phyloP scores from a whole-genome alignment of 2,329 filamentous ascomycete genomes.

The Penicillium sp. region DNA sequence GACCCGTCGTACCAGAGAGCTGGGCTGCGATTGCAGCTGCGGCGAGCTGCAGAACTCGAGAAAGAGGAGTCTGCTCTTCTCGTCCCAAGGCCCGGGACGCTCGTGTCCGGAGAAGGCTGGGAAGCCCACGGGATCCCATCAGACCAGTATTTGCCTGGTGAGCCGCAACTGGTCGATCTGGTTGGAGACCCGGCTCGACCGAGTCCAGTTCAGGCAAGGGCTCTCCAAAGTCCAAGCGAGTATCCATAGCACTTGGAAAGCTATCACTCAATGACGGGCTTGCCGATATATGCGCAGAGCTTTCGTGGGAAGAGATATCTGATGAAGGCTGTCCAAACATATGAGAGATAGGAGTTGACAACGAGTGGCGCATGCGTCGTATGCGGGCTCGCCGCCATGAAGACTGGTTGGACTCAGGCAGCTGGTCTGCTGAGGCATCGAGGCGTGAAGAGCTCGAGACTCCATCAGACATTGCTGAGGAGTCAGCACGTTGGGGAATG shows the following conservation, averaged over 20 bases:
- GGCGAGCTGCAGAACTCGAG: constrained; percentile 63
- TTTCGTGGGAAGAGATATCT: constrained; percentile 26
- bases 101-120: constrained; percentile 52
- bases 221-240: constrained; percentile 44
- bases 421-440: constrained; percentile 28
- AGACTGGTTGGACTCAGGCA: constrained; percentile 33
- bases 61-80: constrained; percentile 65
- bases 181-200: constrained; percentile 41
- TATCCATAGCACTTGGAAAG: constrained; percentile 40
- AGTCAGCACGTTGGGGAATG: constrained; percentile 38
- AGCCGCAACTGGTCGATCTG: constrained; percentile 28
- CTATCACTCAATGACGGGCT: constrained; percentile 25
- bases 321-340: constrained; percentile 45
- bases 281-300: constrained; percentile 33
- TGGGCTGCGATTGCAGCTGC: constrained; percentile 66
- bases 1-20: constrained; percentile 62
- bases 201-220: constrained; percentile 45
- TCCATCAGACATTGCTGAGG: constrained; percentile 34
- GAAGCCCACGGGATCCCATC: constrained; percentile 41
- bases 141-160: constrained; percentile 33
- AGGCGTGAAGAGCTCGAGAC: constrained; percentile 30
- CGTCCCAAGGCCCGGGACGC: constrained; percentile 56
- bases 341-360: constrained; percentile 47
- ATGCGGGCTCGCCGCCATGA: constrained; percentile 46
- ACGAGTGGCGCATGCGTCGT: constrained; percentile 47